Evolutionary conservation across 805 yeast genomes (phyloP).

Genomic region (Zygosaccharomyces bisporus): DNA sequence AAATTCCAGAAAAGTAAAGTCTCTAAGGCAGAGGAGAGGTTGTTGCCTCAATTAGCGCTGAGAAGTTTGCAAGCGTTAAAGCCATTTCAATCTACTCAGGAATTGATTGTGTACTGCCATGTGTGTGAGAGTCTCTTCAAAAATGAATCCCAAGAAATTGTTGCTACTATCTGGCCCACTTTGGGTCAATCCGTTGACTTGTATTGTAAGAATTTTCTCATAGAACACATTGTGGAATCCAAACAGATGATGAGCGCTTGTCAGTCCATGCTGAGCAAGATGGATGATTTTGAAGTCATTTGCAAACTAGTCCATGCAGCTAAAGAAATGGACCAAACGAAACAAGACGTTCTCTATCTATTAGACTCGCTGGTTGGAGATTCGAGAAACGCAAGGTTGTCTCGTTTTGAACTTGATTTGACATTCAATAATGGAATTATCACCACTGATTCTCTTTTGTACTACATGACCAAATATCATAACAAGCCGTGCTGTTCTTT

Average conservation of each 20-base stretch:
- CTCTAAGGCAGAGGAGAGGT: slow-evolving; percentile 43
- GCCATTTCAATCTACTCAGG: slow-evolving; percentile 60
- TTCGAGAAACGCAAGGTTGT: slow-evolving; percentile 57
- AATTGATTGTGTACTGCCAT: slow-evolving; percentile 54
- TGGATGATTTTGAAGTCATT: slow-evolving; percentile 62
- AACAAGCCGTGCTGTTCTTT: slow-evolving; percentile 60
- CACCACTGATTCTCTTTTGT: slow-evolving; percentile 32
- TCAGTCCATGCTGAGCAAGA: slow-evolving; percentile 42
- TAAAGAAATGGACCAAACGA: slow-evolving; percentile 50
- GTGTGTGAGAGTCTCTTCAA: slow-evolving; percentile 40
- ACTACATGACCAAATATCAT: slow-evolving; percentile 46
- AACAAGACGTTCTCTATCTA: slow-evolving; percentile 34
- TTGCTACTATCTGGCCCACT: slow-evolving; percentile 34
- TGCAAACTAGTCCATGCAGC: slow-evolving; percentile 48
- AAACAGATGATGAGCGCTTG: slow-evolving; percentile 42
- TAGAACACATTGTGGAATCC: slow-evolving; percentile 45
- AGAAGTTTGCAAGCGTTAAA: slow-evolving; percentile 50
- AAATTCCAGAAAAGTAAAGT: slow-evolving; percentile 39
- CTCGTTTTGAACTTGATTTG: slow-evolving; percentile 45
- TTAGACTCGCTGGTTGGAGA: slow-evolving; percentile 28
- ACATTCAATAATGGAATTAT: slow-evolving; percentile 15
- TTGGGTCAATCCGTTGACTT: slow-evolving; percentile 45
- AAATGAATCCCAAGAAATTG: slow-evolving; percentile 37
- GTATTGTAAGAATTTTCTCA: slow-evolving; percentile 54
- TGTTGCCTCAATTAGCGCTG: slow-evolving; percentile 59